phyloP scores from a whole-genome alignment of 495 filamentous ascomycete genomes.

The Pyrenula massariospora region DNA sequence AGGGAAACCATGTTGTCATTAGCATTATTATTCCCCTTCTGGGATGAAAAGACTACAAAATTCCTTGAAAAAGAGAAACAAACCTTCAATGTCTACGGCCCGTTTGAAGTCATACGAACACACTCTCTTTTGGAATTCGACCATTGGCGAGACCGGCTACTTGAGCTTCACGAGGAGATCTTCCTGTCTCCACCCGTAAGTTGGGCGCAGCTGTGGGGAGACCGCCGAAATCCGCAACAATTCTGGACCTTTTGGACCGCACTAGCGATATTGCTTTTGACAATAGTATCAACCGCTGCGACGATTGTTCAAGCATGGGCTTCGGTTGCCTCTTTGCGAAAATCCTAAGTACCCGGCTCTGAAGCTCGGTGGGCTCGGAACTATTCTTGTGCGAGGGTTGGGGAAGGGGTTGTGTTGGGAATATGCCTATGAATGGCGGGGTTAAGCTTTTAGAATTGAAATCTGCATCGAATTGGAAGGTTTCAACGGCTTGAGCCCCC shows the following conservation, averaged over 20 bases:
- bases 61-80: constrained; percentile 6
- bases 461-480: not conserved
- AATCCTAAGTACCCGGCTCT: not conserved
- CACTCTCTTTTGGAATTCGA: constrained; percentile 4
- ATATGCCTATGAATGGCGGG: not conserved
- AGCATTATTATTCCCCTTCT: constrained; percentile 6
- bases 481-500: not conserved
- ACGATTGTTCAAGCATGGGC: constrained; percentile 8
- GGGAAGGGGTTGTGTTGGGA: not conserved
- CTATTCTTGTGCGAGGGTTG: not conserved
- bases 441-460: no score
- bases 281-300: constrained; percentile 1
- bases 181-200: constrained; percentile 5
- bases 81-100: constrained; percentile 3
- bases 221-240: constrained; percentile 7
- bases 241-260: constrained; percentile 9
- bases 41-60: constrained; percentile 2
- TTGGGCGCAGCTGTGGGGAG: constrained; percentile 6
- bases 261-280: constrained; percentile 6
- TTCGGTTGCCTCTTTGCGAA: constrained; percentile 1
- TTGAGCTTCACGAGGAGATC: constrained; percentile 7
- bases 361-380: not conserved
- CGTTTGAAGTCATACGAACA: constrained; percentile 1
- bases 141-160: constrained; percentile 6
- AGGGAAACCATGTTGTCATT: constrained; percentile 4